phyloP scores from a whole-genome alignment of 2,329 filamentous ascomycete species.

The Peltaster fructicola region DNA sequence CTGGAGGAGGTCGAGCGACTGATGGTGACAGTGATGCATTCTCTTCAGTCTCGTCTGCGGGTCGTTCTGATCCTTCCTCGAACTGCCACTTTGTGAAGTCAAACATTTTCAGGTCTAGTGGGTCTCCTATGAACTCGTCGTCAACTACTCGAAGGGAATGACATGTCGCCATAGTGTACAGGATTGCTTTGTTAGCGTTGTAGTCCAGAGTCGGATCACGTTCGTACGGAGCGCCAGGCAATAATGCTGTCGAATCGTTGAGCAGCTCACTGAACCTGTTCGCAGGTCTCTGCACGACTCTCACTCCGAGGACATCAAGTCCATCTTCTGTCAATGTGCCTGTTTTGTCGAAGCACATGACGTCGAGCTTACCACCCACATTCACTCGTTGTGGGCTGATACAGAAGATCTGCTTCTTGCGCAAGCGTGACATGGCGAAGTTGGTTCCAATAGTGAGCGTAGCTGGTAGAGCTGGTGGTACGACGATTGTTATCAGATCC shows the following conservation, averaged over 20 bases:
- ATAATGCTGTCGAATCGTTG: constrained; percentile 42
- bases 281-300: constrained; percentile 49
- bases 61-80: constrained; percentile 63
- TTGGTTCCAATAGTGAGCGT: constrained; percentile 94
- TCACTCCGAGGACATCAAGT: constrained; percentile 76
- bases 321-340: constrained; percentile 96
- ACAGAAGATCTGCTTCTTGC: constrained; percentile 83
- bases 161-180: constrained; percentile 95
- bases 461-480: constrained; percentile 83
- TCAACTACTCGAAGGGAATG: constrained; percentile 81
- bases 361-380: constrained; percentile 84
- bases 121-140: constrained; percentile 77
- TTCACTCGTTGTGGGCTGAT: constrained; percentile 96
- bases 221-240: constrained; percentile 37
- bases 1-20: constrained; percentile 61
- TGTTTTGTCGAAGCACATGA: constrained; percentile 97
- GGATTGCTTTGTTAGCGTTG: constrained; percentile 47
- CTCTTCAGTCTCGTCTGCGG: constrained; percentile 45
- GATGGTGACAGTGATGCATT: constrained; percentile 66
- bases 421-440: constrained; percentile 75
- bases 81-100: constrained; percentile 88
- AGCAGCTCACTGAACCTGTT: constrained; percentile 61
- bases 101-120: constrained; percentile 96
- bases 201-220: constrained; percentile 43
- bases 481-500: constrained; percentile 93